Percentiles rank a stretch among this genome's conserved stretches.
These are phyloP conservation scores for Amesomyces nigricolor DNA, from an alignment of 2,329 filamentous ascomycete genomes.

Conservation along the genomic window DNA sequence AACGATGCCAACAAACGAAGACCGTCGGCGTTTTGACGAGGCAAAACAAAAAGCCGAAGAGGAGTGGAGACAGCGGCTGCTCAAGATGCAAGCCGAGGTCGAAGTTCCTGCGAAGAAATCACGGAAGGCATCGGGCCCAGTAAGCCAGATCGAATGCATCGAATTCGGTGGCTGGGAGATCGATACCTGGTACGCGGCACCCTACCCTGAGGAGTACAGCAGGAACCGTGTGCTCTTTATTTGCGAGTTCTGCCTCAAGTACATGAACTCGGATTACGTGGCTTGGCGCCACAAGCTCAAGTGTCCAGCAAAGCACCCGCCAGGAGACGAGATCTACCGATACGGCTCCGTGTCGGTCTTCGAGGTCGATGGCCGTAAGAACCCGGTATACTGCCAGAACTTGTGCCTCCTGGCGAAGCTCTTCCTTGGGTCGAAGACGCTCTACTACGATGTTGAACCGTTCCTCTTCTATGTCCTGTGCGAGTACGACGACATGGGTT, in stretches of 20 bases:
- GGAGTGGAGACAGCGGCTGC: conserved; percentile 69
- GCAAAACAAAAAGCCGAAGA: conserved; percentile 88
- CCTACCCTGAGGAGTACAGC: conserved; percentile 97
- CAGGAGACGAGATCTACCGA: conserved; percentile 95
- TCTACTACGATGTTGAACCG: conserved; percentile 96
- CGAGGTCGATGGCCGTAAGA: conserved; percentile 93
- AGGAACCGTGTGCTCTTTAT: conserved; percentile 96
- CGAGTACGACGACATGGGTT: conserved; percentile 84
- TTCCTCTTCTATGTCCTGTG: conserved; percentile 97
- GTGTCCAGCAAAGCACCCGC: conserved; percentile 92
- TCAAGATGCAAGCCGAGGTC: conserved; percentile 56
- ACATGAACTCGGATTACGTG: conserved; percentile 98
- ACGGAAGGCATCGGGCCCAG: conserved; percentile 74
- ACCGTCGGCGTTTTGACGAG: conserved; percentile 81
- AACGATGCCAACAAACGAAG: conserved; percentile 73
- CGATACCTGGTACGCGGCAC: conserved; percentile 97
- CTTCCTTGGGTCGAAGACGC: conserved; percentile 95
- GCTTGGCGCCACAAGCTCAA: conserved; percentile 97
- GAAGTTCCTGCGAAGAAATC: conserved; percentile 58
- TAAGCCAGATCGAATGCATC: conserved; percentile 97
- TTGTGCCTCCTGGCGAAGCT: conserved; percentile 92
- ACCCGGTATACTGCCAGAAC: conserved; percentile 98
- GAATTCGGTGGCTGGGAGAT: conserved; percentile 98
- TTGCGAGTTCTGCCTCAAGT: conserved; percentile 98
- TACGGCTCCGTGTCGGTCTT: conserved; percentile 90